Percentiles rank a stretch among this genome's conserved stretches.
Conservation (phyloP, 352 stramenopile genomes). For the Phytophthora colocasiae region DNA sequence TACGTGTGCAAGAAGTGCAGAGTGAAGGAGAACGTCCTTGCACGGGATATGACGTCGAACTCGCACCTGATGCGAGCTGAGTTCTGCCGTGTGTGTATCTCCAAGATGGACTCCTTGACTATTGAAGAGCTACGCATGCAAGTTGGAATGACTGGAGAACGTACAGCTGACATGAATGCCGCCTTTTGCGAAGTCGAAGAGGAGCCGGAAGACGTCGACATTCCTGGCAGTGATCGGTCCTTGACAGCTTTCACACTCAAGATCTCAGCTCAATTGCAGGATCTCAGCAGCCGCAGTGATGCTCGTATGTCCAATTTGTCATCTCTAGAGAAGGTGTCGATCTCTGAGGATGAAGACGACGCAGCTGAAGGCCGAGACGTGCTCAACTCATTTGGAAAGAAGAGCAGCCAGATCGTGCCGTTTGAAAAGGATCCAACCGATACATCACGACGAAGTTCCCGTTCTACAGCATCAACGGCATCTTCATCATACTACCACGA, state of each 20-base stretch:
- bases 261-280: constrained; percentile 38
- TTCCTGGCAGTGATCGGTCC: constrained; percentile 37
- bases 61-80: constrained; percentile 36
- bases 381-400: constrained; percentile 50
- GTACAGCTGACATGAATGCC: constrained; percentile 17
- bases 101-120: constrained; percentile 37
- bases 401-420: constrained; percentile 20
- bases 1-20: constrained; percentile 47
- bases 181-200: constrained; percentile 21
- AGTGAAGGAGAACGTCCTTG: constrained; percentile 40
- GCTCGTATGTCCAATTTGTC: constrained; percentile 41
- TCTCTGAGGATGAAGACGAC: constrained; percentile 42
- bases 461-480: constrained; percentile 41
- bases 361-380: constrained; percentile 36
- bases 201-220: constrained; percentile 31
- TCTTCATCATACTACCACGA: constrained; percentile 38
- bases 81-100: constrained; percentile 45
- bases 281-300: constrained; percentile 31
- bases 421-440: constrained; percentile 37
- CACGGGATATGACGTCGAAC: constrained; percentile 21
- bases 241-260: constrained; percentile 44
- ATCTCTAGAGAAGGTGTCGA: constrained; percentile 38
- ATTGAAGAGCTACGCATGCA: constrained; percentile 36
- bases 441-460: constrained; percentile 32
- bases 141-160: constrained; percentile 5